Base-by-base conservation (phyloP, 805 yeast genomes). In the Kodamaea leandrae region DNA sequence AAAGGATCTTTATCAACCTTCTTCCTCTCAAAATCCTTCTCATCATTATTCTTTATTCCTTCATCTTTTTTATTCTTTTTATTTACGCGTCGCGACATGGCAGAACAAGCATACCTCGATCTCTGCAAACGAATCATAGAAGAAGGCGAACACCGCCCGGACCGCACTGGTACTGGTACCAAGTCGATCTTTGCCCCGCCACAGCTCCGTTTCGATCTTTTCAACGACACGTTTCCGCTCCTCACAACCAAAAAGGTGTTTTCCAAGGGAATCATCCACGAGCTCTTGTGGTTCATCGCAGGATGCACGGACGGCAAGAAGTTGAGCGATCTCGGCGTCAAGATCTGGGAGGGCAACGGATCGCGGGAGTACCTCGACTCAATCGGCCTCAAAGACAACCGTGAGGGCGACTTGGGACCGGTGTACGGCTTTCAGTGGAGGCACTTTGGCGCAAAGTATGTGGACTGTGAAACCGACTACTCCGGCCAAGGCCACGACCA, bases 351-450 rank as follows among this genome's bases (percentile, higher is more conserved):
- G 61, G 99, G 99, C 13, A 93, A 93, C 60, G 99, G 98, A 8
- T 86, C 96, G 26, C 73, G 97, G 46, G 96, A 88, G 61, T 93
- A 79, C 59, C 69, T 93, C 41, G 97, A 93, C 60, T 74, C 78
- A 3, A 65, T 89, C 26, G 99, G 98, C 1, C 74, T 93, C 34
- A 74, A 74, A 0, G 72, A 85, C 44, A 80, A 96, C 58, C 72
- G 89, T 44, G 96, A 80, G 53, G 98, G 98, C 41, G 99, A 93
- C 64, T 64, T 93, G 52, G 99, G 99, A 1, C 99, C 99, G 1
- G 97, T 93, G 2, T 93, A 93, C 60, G 99, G 99, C 0, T 93
- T 93, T 67, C 99, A 93, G 64, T 93, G 99, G 99, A 80, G 99
- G 55, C 99, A 93, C 64, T 93, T 93, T 62, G 99, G 99, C 32